A percentile compares a stretch with the other conserved stretches of the same genome.
Conservation (phyloP, 2,329 filamentous ascomycete genomes). For the Penicillium palitans region DNA sequence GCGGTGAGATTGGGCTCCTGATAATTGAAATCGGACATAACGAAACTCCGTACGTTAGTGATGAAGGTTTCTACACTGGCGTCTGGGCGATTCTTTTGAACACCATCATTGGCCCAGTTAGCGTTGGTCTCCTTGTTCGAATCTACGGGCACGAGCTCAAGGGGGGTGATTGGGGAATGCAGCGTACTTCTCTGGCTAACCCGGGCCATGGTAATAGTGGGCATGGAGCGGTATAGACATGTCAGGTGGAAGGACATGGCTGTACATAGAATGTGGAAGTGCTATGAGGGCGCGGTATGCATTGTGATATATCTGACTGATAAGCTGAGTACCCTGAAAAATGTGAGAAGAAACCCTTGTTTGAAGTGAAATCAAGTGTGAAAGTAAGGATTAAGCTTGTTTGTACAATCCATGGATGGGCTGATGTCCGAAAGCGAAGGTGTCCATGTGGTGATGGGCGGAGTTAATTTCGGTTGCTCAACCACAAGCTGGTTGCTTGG, state of each 20-base stretch:
- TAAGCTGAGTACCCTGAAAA: too few species aligned
- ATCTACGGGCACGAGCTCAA: slow-evolving; percentile 24
- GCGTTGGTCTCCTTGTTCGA: slow-evolving; percentile 30
- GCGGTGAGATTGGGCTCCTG: slow-evolving; percentile 35
- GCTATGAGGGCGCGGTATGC: too few species aligned
- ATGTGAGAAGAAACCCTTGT: too few species aligned
- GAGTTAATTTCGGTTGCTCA: too few species aligned
- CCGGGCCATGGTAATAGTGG: neutral
- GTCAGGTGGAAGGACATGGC: neutral
- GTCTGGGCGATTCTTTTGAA: slow-evolving; percentile 38
- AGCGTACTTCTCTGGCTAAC: neutral
- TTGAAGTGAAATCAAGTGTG: too few species aligned
- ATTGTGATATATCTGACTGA: too few species aligned
- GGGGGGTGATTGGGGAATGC: slow-evolving; percentile 30
- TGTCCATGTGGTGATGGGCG: too few species aligned
- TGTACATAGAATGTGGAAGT: neutral
- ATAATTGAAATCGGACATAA: slow-evolving; percentile 38
- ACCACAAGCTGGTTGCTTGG: too few species aligned
- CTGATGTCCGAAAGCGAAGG: too few species aligned
- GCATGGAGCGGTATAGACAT: neutral
- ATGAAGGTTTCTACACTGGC: slow-evolving; percentile 30
- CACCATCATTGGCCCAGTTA: slow-evolving; percentile 33
- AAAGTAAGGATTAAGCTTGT: too few species aligned
- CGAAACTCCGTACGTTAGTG: slow-evolving; percentile 44
- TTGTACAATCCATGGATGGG: too few species aligned